These are phyloP conservation scores for Quercus tomentella DNA, from an alignment of 331 rosid genomes.

Conservation along the genomic window DNA sequence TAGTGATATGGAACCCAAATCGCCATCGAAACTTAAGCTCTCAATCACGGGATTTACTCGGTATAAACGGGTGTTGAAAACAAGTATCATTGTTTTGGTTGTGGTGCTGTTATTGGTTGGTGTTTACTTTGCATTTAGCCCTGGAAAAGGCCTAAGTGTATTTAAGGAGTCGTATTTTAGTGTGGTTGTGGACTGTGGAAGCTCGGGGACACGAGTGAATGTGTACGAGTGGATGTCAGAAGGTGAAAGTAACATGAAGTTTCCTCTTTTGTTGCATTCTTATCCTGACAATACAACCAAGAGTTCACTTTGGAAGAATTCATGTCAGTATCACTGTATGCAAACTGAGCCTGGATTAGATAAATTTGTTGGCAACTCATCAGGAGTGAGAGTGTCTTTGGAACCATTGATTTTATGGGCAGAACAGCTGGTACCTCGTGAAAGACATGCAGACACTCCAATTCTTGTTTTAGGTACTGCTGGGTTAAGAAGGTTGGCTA, in stretches of 20 bases:
- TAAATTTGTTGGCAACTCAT: conserved; percentile 59
- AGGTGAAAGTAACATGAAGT: conserved; percentile 18
- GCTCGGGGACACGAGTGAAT: conserved; percentile 61
- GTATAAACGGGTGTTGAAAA: conserved; percentile 24
- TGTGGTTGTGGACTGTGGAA: conserved; percentile 79
- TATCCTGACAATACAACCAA: conserved; percentile 50
- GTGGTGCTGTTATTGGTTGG: conserved; percentile 38
- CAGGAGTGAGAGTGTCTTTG: conserved; percentile 49
- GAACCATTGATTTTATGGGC: conserved; percentile 75
- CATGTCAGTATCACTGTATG: conserved; percentile 75
- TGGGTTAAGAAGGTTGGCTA: conserved; percentile 59
- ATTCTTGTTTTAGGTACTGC: conserved; percentile 78
- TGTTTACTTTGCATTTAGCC: conserved; percentile 35
- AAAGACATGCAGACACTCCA: conserved; percentile 47
- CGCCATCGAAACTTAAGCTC: conserved; percentile 56
- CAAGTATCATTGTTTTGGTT: conserved; percentile 16
- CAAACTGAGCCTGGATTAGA: conserved; percentile 87
- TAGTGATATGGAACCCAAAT: conserved; percentile 61
- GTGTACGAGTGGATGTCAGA: conserved; percentile 45
- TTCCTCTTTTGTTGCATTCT: conserved; percentile 56
- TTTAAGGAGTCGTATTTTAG: conserved; percentile 42
- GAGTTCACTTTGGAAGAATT: conserved; percentile 39
- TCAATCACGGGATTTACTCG: conserved; percentile 24
- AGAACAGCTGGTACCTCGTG: conserved; percentile 44
- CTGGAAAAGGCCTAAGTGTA: conserved; percentile 13